Conservation (phyloP, 2,329 filamentous ascomycete species). For the Fusarium siculi region DNA sequence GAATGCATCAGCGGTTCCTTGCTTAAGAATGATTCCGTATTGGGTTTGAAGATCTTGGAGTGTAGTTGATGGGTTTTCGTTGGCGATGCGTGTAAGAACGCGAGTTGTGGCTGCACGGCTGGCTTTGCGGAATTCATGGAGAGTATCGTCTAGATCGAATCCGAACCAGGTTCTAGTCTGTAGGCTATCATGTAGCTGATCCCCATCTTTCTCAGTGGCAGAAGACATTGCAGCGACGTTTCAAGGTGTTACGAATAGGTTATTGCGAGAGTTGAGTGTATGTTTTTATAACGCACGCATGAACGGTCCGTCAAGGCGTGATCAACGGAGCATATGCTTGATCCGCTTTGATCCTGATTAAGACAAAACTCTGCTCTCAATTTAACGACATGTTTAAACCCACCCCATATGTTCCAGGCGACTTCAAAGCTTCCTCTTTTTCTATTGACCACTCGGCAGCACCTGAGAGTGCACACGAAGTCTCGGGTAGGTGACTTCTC, state of each 20-base stretch:
- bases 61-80: neutral
- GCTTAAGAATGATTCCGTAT: conserved; percentile 50
- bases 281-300: neutral
- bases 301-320: neutral
- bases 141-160: conserved; percentile 61
- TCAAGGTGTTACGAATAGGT: no score
- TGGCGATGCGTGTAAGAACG: conserved; percentile 47
- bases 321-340: neutral
- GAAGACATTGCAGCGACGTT: neutral
- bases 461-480: no score
- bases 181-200: neutral
- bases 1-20: conserved; percentile 54
- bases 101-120: conserved; percentile 49
- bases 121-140: conserved; percentile 58
- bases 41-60: conserved; percentile 26
- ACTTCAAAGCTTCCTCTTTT: neutral
- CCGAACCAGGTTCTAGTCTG: conserved; percentile 51
- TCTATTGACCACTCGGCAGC: neutral
- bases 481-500: neutral
- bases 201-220: fast-evolving
- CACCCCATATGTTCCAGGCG: fast-evolving
- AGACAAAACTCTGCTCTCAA: fast-evolving
- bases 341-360: neutral
- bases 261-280: neutral
- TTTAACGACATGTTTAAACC: fast-evolving